Evolutionary conservation across 371 early-diverging fungal species (phyloP).

Genomic region (Mortierella sp.): DNA sequence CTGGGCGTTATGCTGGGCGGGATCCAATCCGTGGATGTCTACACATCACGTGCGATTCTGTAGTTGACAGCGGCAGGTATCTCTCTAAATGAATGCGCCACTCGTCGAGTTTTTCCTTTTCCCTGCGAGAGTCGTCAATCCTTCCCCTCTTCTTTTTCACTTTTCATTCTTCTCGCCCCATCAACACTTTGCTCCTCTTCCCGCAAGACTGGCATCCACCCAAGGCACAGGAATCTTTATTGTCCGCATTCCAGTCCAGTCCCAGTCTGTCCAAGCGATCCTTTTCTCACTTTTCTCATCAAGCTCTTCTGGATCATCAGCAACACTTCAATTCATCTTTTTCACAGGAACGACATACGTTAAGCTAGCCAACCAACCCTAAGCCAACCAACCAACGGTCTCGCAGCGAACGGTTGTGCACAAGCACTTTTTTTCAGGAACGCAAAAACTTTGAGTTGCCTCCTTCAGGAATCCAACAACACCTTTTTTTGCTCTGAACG

Average conservation of each 20-base stretch:
- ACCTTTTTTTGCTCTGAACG: not conserved
- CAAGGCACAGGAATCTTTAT: not conserved
- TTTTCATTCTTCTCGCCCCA: not conserved
- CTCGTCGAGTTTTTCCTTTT: not conserved
- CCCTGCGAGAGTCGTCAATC: not conserved
- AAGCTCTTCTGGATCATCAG: constrained; percentile 2
- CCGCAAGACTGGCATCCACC: not conserved
- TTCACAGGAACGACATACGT: not conserved
- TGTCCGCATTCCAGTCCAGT: not conserved
- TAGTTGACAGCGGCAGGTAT: not conserved
- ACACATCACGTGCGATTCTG: not conserved
- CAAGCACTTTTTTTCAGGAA: not conserved
- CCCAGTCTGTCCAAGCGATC: not conserved
- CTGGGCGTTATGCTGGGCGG: not conserved
- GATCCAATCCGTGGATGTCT: not conserved
- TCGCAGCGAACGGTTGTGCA: not conserved
- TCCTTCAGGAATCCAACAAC: not conserved
- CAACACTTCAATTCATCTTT: not conserved
- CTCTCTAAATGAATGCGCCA: not conserved
- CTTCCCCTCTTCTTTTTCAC: not conserved
- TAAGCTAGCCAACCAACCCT: not conserved
- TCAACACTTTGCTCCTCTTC: not conserved
- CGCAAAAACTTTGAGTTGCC: not conserved
- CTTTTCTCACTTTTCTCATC: not conserved
- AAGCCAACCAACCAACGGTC: constrained; percentile 8